phyloP scores from a whole-genome alignment of 2,329 filamentous ascomycete species.

The Penicillium sclerotiorum region DNA sequence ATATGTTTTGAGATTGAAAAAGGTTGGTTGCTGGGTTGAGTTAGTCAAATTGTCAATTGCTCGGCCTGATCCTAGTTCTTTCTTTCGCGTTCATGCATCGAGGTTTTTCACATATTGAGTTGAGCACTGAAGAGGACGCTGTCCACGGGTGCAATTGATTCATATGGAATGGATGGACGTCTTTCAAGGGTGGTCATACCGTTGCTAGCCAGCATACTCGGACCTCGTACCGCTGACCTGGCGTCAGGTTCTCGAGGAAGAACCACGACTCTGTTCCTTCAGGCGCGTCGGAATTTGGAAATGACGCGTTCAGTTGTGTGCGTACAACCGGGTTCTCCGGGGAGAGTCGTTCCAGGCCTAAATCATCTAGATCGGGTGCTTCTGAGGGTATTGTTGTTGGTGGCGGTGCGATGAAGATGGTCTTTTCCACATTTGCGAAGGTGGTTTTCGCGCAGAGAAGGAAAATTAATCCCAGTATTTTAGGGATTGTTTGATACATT shows the following conservation, averaged over 20 bases:
- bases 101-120: not conserved
- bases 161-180: too few relatives aligned
- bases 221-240: slow-evolving; percentile 81
- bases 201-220: slow-evolving; percentile 92
- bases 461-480: slow-evolving; percentile 15
- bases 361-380: slow-evolving; percentile 59
- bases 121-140: not conserved
- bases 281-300: slow-evolving; percentile 59
- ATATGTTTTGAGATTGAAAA: slow-evolving; percentile 70
- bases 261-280: slow-evolving; percentile 74
- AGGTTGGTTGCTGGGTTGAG: slow-evolving; percentile 79
- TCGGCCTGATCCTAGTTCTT: slow-evolving; percentile 1
- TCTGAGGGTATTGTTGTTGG: slow-evolving; percentile 58
- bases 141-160: too few relatives aligned
- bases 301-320: slow-evolving; percentile 67
- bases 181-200: slow-evolving; percentile 64
- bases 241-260: slow-evolving; percentile 69
- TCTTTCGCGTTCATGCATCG: too few relatives aligned
- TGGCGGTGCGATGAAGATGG: slow-evolving; percentile 77
- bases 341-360: slow-evolving; percentile 68
- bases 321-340: slow-evolving; percentile 60
- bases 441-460: slow-evolving; percentile 18
- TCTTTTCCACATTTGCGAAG: slow-evolving; percentile 83
- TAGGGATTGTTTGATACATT: slow-evolving; percentile 16
- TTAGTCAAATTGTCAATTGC: slow-evolving; percentile 22